These are phyloP conservation scores for Chamaecyparis obtusa DNA, from an alignment of 75 land plant species.

Conservation along the genomic window DNA sequence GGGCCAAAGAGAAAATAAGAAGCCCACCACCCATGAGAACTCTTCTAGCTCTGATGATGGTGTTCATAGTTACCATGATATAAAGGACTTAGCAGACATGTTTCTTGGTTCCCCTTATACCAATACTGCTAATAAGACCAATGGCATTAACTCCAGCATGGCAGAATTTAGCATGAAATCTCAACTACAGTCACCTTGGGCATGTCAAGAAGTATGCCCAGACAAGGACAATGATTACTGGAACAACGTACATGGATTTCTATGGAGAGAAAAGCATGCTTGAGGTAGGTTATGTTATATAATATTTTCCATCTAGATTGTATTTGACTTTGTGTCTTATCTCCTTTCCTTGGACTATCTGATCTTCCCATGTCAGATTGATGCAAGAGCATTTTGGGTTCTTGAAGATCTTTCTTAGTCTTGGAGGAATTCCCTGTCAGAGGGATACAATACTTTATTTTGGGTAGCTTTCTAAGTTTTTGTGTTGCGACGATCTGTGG, in stretches of 20 bases:
- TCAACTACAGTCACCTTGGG: not conserved
- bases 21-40: no score
- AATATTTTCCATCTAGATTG: not conserved
- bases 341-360: not conserved
- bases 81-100: not conserved
- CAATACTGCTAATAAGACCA: not conserved
- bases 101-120: not conserved
- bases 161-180: not conserved
- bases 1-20: not conserved
- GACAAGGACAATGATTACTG: slow-evolving; percentile 7
- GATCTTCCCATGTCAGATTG: slow-evolving; percentile 6
- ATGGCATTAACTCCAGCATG: not conserved
- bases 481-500: no score
- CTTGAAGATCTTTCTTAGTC: no score
- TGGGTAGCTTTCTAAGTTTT: no score
- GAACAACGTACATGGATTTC: not conserved
- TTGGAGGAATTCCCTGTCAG: no score
- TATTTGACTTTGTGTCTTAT: no score
- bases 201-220: not conserved
- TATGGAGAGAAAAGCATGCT: not conserved
- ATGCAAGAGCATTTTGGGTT: no score
- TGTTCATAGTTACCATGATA: not conserved
- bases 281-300: not conserved
- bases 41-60: not conserved
- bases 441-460: no score